Percentiles rank a stretch among this genome's conserved stretches.
These are phyloP conservation scores for Periconia digitata DNA, from an alignment of 2,329 filamentous ascomycete species.

Conservation along the genomic window DNA sequence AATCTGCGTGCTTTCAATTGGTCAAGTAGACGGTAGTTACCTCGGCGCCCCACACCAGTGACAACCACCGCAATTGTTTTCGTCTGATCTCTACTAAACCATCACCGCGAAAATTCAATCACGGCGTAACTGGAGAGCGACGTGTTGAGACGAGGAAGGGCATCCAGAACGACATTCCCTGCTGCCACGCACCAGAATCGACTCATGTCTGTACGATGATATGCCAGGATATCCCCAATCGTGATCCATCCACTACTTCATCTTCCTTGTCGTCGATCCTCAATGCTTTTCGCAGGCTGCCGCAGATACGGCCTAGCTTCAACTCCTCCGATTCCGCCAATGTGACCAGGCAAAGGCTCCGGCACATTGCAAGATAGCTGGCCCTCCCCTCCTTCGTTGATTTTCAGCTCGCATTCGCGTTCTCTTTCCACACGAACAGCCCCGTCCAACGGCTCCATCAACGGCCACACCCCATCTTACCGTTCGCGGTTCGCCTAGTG, in stretches of 20 bases:
- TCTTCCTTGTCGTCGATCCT: slow-evolving; percentile 9
- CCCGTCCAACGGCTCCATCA: slow-evolving; percentile 1
- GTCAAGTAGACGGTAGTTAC: background rate
- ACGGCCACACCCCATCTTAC: background rate
- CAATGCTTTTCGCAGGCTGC: slow-evolving; percentile 6
- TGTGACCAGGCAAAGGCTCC: slow-evolving; percentile 11
- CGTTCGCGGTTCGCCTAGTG: slow-evolving; percentile 4
- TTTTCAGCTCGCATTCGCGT: slow-evolving; percentile 24
- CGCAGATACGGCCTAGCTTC: slow-evolving; percentile 20
- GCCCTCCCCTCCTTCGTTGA: slow-evolving; percentile 4
- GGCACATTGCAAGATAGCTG: slow-evolving; percentile 13
- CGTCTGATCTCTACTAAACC: background rate
- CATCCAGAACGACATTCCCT: background rate
- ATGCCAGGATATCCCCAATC: background rate
- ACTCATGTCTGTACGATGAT: background rate
- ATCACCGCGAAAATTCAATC: background rate
- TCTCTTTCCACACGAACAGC: slow-evolving; percentile 3
- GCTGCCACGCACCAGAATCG: too few species aligned
- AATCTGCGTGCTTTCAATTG: too few species aligned
- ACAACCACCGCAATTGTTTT: background rate
- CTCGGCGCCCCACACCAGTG: too few species aligned
- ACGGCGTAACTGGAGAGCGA: background rate
- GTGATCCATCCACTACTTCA: background rate
- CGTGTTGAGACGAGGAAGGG: background rate
- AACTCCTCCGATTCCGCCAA: slow-evolving; percentile 11